Evolutionary conservation across 805 yeast genomes (phyloP), one percentile per base, ranked within the genome.

Genomic region (Starmerella stigmatis): DNA sequence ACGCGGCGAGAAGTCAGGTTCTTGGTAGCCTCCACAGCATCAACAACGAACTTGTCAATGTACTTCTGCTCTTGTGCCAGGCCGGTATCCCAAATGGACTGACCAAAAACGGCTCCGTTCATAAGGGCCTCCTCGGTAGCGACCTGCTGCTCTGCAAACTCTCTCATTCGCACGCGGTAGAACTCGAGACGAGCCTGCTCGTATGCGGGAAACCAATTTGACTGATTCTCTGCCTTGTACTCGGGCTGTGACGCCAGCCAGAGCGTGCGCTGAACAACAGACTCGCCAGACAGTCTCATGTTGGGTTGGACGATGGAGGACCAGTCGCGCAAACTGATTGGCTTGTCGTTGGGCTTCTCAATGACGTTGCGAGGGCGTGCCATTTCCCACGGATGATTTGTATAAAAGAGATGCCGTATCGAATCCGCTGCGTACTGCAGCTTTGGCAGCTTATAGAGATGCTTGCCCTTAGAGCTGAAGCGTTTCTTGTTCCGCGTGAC

Each of bases 361-460:
- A 86, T 72, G 53, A 92, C 65, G 23, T 76, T 71, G 60, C 83
- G 84, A 12, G 97, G 96, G 55, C 94, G 75, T 1, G 97, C 85
- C 44, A 88, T 69, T 65, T 92, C 98, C 98, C 98, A 92, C 6
- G 98, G 98, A 64, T 92, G 98, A 61, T 88, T 96, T 48, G 78
- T 77, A 64, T 80, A 89, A 59, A 92, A 92, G 20, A 82, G 69
- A 38, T 74, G 71, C 67, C 98, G 76, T 55, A 92, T 65, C 56
- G 80, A 77, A 64, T 92, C 98, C 63, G 89, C 92, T 44, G 76
- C 62, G 54, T 73, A 80, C 46, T 62, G 63, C 57, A 83, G 65
- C 51, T 72, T 70, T 33, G 75, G 74, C 10, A 81, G 71, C 52
- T 69, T 65, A 54, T 70, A 69, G 13, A 79, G 66, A 46, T 69